Conservation (phyloP, 1,284 basidiomycete genomes). For the Tilletiaria anomala region DNA sequence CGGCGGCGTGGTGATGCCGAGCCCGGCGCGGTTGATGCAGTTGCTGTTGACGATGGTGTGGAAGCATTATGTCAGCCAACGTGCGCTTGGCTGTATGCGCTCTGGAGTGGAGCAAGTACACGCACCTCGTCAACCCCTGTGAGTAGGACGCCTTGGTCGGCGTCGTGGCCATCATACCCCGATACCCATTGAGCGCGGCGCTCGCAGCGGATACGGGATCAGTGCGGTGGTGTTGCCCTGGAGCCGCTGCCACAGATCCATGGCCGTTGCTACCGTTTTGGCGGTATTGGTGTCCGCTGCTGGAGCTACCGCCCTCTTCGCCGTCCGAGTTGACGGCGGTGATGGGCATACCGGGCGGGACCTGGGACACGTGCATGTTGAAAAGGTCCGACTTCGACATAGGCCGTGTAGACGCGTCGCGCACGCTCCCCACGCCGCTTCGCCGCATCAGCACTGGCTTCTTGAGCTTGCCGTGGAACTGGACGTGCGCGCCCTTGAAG, state of each 20-base stretch:
- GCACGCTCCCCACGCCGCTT: constrained; percentile 27
- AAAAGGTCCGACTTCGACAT: constrained; percentile 24
- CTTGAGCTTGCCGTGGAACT: constrained; percentile 62
- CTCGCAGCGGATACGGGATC: too few species aligned
- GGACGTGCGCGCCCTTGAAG: constrained; percentile 56
- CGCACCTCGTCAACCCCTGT: too few species aligned
- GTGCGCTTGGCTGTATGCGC: too few species aligned
- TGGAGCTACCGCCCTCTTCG: constrained; percentile 10
- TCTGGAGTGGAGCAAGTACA: too few species aligned
- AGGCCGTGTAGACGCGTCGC: constrained; percentile 23
- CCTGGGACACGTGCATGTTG: constrained; percentile 18
- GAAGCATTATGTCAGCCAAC: not conserved
- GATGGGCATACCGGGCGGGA: constrained; percentile 24
- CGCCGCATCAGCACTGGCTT: constrained; percentile 49
- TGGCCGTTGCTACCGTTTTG: too few species aligned
- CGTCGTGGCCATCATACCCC: too few species aligned
- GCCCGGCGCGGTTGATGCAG: not conserved
- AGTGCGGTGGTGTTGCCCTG: not conserved
- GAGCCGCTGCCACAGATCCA: constrained; percentile 1
- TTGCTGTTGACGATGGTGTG: not conserved
- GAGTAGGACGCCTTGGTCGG: too few species aligned
- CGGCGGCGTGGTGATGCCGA: constrained; percentile 25
- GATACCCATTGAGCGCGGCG: too few species aligned
- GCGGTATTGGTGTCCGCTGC: too few species aligned
- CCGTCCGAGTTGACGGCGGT: constrained; percentile 27